Evolutionary conservation across 768 basidiomycete genomes (phyloP), one percentile per base, ranked within the genome.

Genomic region (Strobilomyces dryophilus): DNA sequence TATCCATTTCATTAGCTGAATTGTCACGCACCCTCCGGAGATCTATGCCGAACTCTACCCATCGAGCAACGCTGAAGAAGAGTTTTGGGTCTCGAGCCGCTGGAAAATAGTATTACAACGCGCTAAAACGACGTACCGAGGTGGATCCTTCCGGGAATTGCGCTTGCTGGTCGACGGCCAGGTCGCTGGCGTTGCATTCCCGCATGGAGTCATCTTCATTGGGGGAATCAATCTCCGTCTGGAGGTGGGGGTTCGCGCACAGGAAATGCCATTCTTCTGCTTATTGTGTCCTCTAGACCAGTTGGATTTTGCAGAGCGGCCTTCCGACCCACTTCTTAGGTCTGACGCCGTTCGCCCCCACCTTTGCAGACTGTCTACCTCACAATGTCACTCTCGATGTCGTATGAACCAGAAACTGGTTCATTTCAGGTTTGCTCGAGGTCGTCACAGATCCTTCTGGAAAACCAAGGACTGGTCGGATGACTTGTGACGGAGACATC

Each of bases 271-370:
- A 8, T 48, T 3, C 31, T 17, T 24, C 21, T 20, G 24, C 27
- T 47, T 29, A 51, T 51, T 20, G 3, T 24, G 9, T 36, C 18
- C 52, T 24, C 15, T 45, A 83, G 85, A 45, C 88, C 88, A 1
- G 88, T 90, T 65, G 77, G 85, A 1, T 80, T 88, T 1, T 90
- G 89, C 54, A 85, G 87, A 10, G 86, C 24, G 87, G 90, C 60
- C 74, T 88, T 12, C 89, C 89, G 2, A 87, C 84, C 2, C 91
- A 90, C 66, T 83, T 83, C 65, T 58, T 91, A 18, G 89, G 91
- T 66, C 67, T 89, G 48, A 89, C 89, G 8, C 87, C 89, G 1
- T 91, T 91, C 64, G 77, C 85, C 1, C 87, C 87, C 7, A 61
- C 83, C 18, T 75, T 92, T 34, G 76, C 82, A 0, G 87, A 88